Conservation (phyloP, 441 rosid species). For the Adansonia rubrostipa region DNA sequence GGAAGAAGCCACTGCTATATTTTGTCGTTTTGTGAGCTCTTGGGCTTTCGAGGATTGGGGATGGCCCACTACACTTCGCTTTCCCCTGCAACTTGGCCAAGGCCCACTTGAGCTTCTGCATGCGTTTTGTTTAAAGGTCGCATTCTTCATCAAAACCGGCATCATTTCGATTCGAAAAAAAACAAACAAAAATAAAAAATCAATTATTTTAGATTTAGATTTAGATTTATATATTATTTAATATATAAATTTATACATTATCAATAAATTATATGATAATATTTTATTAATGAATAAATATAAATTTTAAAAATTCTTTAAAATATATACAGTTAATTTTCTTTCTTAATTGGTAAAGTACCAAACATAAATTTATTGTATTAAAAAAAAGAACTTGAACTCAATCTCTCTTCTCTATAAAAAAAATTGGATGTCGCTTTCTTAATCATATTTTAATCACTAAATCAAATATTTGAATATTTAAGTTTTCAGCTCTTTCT, state of each 20-base stretch:
- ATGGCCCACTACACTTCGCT: conserved; percentile 16
- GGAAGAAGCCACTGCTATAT: not conserved
- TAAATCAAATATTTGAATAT: not conserved
- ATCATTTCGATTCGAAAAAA: not conserved
- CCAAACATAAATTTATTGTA: no score
- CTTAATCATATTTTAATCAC: not conserved
- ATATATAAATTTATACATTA: no score
- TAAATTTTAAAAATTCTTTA: no score
- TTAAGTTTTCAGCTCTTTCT: no score
- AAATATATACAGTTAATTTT: no score
- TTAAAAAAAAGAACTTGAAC: not conserved
- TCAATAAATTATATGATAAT: no score
- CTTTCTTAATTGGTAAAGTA: no score
- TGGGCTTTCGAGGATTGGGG: conserved; percentile 1
- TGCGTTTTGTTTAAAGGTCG: conserved; percentile 22
- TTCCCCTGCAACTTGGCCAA: conserved; percentile 21
- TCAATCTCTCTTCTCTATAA: no score
- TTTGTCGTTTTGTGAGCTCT: conserved; percentile 21
- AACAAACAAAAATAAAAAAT: not conserved
- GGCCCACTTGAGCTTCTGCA: conserved; percentile 26
- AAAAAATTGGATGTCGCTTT: not conserved
- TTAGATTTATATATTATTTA: no score
- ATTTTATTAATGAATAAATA: no score
- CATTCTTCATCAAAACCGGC: not conserved
- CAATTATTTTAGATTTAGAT: no score